A percentile compares a stretch with the other conserved stretches of the same genome.
phyloP scores from a whole-genome alignment of 2,329 filamentous ascomycete species.

The Colletotrichum gigasporum region DNA sequence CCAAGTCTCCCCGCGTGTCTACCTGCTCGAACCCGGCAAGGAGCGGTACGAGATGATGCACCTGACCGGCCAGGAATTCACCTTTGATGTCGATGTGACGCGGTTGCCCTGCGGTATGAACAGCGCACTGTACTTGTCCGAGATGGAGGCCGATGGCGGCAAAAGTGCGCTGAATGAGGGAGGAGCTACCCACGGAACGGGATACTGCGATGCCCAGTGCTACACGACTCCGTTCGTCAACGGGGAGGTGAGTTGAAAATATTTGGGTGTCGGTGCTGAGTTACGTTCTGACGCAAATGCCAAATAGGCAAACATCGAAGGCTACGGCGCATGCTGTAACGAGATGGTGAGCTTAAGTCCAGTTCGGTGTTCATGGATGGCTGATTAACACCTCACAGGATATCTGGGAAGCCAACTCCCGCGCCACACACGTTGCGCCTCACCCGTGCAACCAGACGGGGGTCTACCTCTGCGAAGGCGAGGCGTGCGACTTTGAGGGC shows the following conservation, averaged over 20 bases:
- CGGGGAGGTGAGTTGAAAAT: too few species aligned
- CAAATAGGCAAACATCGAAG: slow-evolving; percentile 51
- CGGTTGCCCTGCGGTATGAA: slow-evolving; percentile 74
- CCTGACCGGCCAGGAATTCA: slow-evolving; percentile 69
- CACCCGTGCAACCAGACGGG: slow-evolving; percentile 57
- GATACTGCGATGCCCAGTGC: slow-evolving; percentile 72
- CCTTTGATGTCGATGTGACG: slow-evolving; percentile 73
- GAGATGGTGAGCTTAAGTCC: slow-evolving; percentile 49
- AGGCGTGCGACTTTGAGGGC: slow-evolving; percentile 47
- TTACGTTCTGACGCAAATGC: too few species aligned
- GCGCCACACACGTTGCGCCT: slow-evolving; percentile 54
- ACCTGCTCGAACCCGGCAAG: slow-evolving; percentile 64
- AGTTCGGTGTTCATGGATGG: too few species aligned
- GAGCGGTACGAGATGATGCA: slow-evolving; percentile 68
- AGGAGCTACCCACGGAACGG: slow-evolving; percentile 69
- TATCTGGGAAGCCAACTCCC: slow-evolving; percentile 63
- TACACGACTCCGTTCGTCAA: slow-evolving; percentile 60
- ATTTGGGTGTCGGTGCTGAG: too few species aligned
- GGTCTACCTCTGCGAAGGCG: slow-evolving; percentile 54
- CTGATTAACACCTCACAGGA: slow-evolving; percentile 40
- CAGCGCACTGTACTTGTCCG: slow-evolving; percentile 70
- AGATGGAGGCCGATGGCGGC: slow-evolving; percentile 68
- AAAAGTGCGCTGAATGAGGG: slow-evolving; percentile 61
- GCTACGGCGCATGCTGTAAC: slow-evolving; percentile 59
- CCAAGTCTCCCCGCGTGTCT: slow-evolving; percentile 57